Percentiles rank a stretch among this genome's conserved stretches.
Evolutionary conservation across 352 stramenopile species (phyloP).

Genomic region (Phytophthora colocasiae): DNA sequence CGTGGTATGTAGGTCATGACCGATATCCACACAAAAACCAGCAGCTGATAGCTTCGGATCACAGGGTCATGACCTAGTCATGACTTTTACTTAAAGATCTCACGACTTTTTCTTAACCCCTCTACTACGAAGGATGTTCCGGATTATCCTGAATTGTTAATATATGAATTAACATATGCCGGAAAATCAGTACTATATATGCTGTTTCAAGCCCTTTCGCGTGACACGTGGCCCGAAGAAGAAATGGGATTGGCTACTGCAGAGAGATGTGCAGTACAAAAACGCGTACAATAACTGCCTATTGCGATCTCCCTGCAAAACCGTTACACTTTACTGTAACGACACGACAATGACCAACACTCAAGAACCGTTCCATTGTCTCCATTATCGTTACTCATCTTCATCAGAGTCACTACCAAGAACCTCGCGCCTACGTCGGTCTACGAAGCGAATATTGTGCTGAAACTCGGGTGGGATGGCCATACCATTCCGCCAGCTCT

Average conservation of each 20-base stretch:
- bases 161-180: no score
- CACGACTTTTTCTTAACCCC: no score
- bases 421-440: constrained; percentile 7
- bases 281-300: background rate
- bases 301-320: constrained; percentile 18
- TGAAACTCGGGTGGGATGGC: constrained; percentile 12
- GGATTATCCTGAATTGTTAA: no score
- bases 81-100: no score
- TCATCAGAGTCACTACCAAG: background rate
- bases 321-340: constrained; percentile 1
- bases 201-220: background rate
- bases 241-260: background rate
- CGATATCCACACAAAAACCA: no score
- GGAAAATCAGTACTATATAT: no score
- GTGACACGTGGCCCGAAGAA: background rate
- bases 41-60: no score
- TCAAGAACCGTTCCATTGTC: background rate
- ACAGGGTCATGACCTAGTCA: no score
- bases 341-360: constrained; percentile 8
- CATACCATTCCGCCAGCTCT: constrained; percentile 23
- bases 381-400: background rate
- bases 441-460: constrained; percentile 22
- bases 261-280: constrained; percentile 1
- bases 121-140: no score
- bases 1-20: no score